phyloP scores from a whole-genome alignment of 768 basidiomycete species.

The Lactarius tabidus region DNA sequence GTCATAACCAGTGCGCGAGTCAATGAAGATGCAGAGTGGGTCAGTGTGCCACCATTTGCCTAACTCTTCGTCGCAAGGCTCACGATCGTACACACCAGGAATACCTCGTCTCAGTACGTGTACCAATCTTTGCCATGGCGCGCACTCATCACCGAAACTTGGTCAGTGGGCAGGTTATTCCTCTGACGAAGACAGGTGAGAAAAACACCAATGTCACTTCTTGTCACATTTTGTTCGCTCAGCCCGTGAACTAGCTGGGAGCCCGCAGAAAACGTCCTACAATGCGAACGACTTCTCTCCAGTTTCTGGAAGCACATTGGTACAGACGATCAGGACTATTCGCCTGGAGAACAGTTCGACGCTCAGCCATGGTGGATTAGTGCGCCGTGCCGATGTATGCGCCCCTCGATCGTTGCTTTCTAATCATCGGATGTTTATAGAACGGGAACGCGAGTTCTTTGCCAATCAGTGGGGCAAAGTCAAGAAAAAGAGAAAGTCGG shows the following conservation, averaged over 20 bases:
- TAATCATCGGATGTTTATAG: conserved; percentile 28
- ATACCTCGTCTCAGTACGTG: conserved; percentile 61
- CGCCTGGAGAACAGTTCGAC: conserved; percentile 40
- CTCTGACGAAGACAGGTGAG: conserved; percentile 54
- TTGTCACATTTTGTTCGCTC: conserved; percentile 7
- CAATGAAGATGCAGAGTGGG: conserved; percentile 48
- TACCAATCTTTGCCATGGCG: neutral
- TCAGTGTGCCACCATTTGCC: conserved; percentile 31
- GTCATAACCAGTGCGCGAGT: conserved; percentile 59
- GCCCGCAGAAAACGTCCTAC: conserved; percentile 52
- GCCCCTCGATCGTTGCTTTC: neutral
- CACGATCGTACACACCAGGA: conserved; percentile 40
- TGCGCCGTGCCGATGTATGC: conserved; percentile 28
- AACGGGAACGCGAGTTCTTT: conserved; percentile 40
- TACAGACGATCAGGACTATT: conserved; percentile 52
- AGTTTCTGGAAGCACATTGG: conserved; percentile 60
- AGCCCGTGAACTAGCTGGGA: conserved; percentile 57
- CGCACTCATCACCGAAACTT: conserved; percentile 1
- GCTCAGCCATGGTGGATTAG: conserved; percentile 57
- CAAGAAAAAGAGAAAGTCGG: conserved; percentile 26
- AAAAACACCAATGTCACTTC: neutral
- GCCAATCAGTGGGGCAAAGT: conserved; percentile 5
- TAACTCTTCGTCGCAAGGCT: neutral
- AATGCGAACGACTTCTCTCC: conserved; percentile 54
- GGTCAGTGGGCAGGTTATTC: conserved; percentile 64